Base-by-base conservation (phyloP, 83 land plant species). In the Picea engelmannii region DNA sequence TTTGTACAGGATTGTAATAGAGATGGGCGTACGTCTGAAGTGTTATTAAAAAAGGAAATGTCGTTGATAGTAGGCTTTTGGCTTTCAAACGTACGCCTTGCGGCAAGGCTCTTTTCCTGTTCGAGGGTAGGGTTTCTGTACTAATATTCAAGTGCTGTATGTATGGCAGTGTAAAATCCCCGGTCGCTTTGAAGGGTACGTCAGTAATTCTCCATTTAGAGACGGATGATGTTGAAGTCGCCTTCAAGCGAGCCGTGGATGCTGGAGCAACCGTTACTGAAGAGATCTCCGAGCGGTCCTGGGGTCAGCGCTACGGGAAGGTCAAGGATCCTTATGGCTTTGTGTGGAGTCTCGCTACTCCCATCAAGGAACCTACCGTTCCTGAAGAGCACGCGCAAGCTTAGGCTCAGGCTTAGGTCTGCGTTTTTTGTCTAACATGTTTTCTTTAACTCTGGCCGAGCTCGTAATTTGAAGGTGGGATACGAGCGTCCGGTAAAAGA, bases 241-340 rank as follows among this genome's bases (percentile, higher is more conserved):
- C 98, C 5, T 79, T 91, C 3, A 62, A 82, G 63, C 79, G 78
- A 81, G 95, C 97, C 0, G 84, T 94, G 59, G 70, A 78, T 12
- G 95, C 92, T 13, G 97, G 98, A 0, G 97, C 93, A 3, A 71
- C 75, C 31, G 78, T 71, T 0, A 83, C 83, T 44, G 88, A 90
- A 25, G 89, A 85, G 81, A 63, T 90, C 17, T 61, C 78, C 5
- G 90, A 88, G 59, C 90, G 83, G 40, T 85, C 96, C 0, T 86
- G 88, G 83, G 91, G 94, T 8, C 89, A 83, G 78, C 80, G 90
- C 55, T 84, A 83, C 60, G 93, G 87, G 15, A 91, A 92, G 89
- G 81, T 94, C 21, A 87, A 88, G 84, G 97, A 95, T 58, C 98
- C 98, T 0, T 95, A 47, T 81, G 98, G 98, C 59, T 85, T 87